Conservation (phyloP, 2,329 filamentous ascomycete genomes). For the Hymenoscyphus infarciens region DNA sequence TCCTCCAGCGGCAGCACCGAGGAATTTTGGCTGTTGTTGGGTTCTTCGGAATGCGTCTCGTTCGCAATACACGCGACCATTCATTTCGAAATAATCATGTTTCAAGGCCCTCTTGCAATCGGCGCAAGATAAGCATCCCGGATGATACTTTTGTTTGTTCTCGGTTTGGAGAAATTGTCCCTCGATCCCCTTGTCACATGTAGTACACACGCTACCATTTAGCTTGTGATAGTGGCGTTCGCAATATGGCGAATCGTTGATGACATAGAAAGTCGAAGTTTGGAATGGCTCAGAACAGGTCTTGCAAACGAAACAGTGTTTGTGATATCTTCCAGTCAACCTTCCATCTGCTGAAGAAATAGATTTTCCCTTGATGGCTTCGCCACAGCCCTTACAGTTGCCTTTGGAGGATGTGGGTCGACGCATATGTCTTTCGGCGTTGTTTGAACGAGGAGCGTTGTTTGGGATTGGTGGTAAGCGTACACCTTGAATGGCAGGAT, state of each 20-base stretch:
- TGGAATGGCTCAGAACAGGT: constrained; percentile 78
- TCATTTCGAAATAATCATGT: constrained; percentile 89
- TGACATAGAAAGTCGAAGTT: constrained; percentile 89
- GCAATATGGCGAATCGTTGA: constrained; percentile 83
- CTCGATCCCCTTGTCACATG: constrained; percentile 83
- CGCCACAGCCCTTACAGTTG: constrained; percentile 76
- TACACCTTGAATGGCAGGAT: constrained; percentile 42
- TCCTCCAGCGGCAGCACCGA: constrained; percentile 21
- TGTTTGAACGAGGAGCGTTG: constrained; percentile 12
- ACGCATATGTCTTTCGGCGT: constrained; percentile 14
- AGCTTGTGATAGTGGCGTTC: constrained; percentile 88
- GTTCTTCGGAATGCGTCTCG: constrained; percentile 60
- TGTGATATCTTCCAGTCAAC: constrained; percentile 90
- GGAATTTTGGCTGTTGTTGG: constrained; percentile 28
- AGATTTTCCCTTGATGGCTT: constrained; percentile 82
- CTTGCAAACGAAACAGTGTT: constrained; percentile 87
- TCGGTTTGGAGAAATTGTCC: constrained; percentile 90
- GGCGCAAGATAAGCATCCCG: constrained; percentile 78
- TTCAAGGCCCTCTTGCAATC: constrained; percentile 71
- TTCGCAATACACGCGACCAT: constrained; percentile 78
- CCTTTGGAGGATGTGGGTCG: constrained; percentile 42
- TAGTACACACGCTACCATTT: constrained; percentile 80
- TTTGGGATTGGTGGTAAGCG: constrained; percentile 36
- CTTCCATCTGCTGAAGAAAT: constrained; percentile 91
- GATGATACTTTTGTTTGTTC: constrained; percentile 73